These are phyloP conservation scores for Cyathus striatus DNA, from an alignment of 768 basidiomycete species.

Conservation along the genomic window DNA sequence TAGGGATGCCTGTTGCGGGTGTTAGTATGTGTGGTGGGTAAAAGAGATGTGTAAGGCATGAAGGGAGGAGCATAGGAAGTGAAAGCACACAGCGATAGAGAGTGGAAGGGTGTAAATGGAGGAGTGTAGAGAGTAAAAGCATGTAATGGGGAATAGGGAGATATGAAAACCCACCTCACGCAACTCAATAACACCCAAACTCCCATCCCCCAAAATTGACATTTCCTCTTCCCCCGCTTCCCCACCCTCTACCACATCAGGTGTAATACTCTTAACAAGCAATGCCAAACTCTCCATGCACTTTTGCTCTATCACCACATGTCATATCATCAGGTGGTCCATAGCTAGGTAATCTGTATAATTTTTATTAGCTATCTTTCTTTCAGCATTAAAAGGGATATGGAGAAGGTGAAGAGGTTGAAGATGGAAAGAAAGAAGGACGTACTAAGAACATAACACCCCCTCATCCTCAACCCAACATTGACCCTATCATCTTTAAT, in stretches of 20 bases:
- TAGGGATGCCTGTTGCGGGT: conserved; percentile 53
- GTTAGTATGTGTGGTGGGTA: not conserved
- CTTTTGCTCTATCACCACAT: conserved; percentile 66
- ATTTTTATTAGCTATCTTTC: too few relatives aligned
- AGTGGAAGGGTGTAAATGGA: too few relatives aligned
- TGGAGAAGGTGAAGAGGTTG: too few relatives aligned
- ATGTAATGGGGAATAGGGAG: too few relatives aligned
- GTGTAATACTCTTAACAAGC: conserved; percentile 51
- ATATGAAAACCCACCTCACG: conserved; percentile 47
- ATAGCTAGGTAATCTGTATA: conserved; percentile 56
- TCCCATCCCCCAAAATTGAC: too few relatives aligned
- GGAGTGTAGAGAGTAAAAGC: too few relatives aligned
- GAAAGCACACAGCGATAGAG: too few relatives aligned
- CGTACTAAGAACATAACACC: conserved; percentile 77
- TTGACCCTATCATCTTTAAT: too few relatives aligned
- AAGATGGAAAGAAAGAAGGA: conserved; percentile 17
- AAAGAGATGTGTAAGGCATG: not conserved
- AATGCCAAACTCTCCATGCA: conserved; percentile 50
- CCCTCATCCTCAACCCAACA: too few relatives aligned
- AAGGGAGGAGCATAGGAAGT: too few relatives aligned
- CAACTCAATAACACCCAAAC: conserved; percentile 42
- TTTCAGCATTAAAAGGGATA: too few relatives aligned
- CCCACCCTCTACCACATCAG: conserved; percentile 38
- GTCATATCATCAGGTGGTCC: conserved; percentile 65
- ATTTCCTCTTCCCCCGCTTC: conserved; percentile 69